phyloP scores from a whole-genome alignment of 208 protist genomes.

The Angomonas deanei region DNA sequence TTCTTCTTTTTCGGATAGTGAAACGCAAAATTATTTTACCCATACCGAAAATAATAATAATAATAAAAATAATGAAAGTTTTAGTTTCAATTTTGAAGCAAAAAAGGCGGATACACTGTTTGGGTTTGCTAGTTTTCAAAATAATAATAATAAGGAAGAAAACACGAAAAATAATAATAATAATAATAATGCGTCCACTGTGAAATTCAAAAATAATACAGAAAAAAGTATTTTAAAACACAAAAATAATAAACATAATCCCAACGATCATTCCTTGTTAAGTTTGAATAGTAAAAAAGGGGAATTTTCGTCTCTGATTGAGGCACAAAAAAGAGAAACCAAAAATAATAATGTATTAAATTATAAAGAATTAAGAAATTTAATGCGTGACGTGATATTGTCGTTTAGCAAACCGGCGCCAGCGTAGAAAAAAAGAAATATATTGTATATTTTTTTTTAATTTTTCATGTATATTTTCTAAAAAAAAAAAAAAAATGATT shows the following conservation, averaged over 20 bases:
- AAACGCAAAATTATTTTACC: neutral
- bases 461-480: neutral
- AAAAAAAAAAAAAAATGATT: neutral
- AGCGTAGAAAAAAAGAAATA: neutral
- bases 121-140: too few species aligned
- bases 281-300: neutral
- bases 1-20: neutral
- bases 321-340: neutral
- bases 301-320: neutral
- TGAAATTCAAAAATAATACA: neutral
- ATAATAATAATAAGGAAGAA: neutral
- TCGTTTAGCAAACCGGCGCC: neutral
- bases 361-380: neutral
- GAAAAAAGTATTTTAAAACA: neutral
- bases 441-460: neutral
- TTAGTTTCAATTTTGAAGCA: too few species aligned
- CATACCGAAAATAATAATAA: neutral
- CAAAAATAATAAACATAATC: slow-evolving; percentile 1
- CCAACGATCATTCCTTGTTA: neutral
- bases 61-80: neutral
- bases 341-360: neutral
- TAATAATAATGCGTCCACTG: neutral
- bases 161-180: neutral
- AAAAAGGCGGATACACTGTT: too few species aligned
- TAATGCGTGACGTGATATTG: neutral